phyloP scores from a whole-genome alignment of 306 rosid genomes.

The Castanopsis chinensis region DNA sequence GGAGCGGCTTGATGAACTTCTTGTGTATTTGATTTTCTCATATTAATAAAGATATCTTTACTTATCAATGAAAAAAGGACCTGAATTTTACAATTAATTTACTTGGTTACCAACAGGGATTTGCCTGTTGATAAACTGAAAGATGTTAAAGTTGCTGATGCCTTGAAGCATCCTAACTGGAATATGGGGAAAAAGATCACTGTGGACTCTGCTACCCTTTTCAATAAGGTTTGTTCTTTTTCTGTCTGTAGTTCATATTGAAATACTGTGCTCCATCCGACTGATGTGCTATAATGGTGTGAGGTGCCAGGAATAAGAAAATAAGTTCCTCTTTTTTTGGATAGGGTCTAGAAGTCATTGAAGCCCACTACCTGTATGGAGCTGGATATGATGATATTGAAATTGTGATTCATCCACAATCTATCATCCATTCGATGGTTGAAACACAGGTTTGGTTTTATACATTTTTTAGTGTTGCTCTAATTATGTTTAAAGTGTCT shows the following conservation, averaged over 20 bases:
- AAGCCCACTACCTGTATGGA: conserved; percentile 97
- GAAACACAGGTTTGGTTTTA: conserved; percentile 80
- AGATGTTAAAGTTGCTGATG: conserved; percentile 97
- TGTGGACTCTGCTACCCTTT: conserved; percentile 99
- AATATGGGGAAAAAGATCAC: conserved; percentile 98
- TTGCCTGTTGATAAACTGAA: conserved; percentile 92
- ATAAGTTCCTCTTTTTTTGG: conserved; percentile 3
- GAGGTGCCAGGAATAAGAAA: conserved; percentile 18
- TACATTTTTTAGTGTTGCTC: background rate
- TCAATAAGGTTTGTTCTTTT: conserved; percentile 70
- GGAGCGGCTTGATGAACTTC: too few species aligned
- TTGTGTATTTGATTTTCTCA: too few species aligned
- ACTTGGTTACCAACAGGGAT: conserved; percentile 55
- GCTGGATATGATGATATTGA: conserved; percentile 88
- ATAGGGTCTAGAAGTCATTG: conserved; percentile 97
- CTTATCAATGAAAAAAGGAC: background rate
- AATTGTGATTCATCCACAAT: conserved; percentile 92
- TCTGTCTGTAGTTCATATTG: conserved; percentile 8
- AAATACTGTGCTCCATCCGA: background rate
- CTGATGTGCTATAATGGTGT: conserved; percentile 10
- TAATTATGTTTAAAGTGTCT: background rate
- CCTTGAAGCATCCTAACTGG: conserved; percentile 99
- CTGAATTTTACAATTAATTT: background rate
- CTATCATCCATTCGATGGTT: conserved; percentile 94
- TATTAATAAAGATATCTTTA: too few species aligned